Evolutionary conservation across 768 basidiomycete genomes (phyloP).

Genomic region (Mycena kentingensis): DNA sequence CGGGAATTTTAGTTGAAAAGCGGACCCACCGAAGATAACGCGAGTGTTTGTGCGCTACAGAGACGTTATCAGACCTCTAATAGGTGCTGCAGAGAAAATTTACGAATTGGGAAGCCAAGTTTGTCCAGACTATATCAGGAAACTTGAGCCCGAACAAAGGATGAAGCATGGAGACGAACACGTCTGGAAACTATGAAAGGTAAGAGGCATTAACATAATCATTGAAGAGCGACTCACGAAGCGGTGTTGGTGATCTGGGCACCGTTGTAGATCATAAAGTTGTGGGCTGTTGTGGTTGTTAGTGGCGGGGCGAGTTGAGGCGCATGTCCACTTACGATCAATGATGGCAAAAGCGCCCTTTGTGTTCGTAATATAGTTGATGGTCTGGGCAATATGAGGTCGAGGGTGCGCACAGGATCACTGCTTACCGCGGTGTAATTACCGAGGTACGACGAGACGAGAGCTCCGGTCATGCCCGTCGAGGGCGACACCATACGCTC

Average conservation of each 20-base stretch:
- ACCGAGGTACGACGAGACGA: slow-evolving; percentile 53
- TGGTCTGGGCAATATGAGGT: slow-evolving; percentile 38
- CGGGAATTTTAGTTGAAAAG: background rate
- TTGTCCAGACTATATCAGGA: slow-evolving; percentile 50
- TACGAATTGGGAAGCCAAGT: slow-evolving; percentile 57
- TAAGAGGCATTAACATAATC: background rate
- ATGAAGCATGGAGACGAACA: slow-evolving; percentile 35
- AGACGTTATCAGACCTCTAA: background rate
- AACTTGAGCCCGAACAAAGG: background rate
- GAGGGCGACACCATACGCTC: slow-evolving; percentile 58
- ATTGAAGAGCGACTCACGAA: slow-evolving; percentile 36
- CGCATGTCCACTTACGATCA: slow-evolving; percentile 44
- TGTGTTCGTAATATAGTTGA: slow-evolving; percentile 55
- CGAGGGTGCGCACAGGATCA: too few relatives aligned
- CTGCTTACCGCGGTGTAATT: slow-evolving; percentile 46
- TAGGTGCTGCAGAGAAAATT: slow-evolving; percentile 20
- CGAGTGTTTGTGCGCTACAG: slow-evolving; percentile 37
- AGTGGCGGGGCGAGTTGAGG: background rate
- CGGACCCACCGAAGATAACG: slow-evolving; percentile 54
- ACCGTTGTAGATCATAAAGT: slow-evolving; percentile 62
- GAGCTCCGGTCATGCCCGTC: slow-evolving; percentile 54
- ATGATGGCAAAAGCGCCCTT: slow-evolving; percentile 60
- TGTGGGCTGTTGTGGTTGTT: slow-evolving; percentile 46
- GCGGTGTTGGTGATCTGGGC: slow-evolving; percentile 50
- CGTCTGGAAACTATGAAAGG: slow-evolving; percentile 44